These are phyloP conservation scores for Curvularia hawaiiensis DNA, from an alignment of 2,329 filamentous ascomycete species.

Conservation along the genomic window DNA sequence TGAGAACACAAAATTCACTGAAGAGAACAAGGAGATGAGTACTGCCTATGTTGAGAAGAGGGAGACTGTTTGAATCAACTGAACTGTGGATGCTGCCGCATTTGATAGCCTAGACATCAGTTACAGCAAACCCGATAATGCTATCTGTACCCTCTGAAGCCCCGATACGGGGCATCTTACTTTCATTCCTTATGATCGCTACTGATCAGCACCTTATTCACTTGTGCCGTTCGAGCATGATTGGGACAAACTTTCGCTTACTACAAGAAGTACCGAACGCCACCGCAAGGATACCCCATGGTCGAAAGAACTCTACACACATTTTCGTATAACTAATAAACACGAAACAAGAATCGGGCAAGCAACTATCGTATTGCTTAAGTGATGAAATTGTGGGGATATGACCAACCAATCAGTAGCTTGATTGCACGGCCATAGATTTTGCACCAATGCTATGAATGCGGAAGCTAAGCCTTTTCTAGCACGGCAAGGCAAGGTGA, in stretches of 20 bases:
- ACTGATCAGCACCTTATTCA: not conserved
- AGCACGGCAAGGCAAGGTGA: not conserved
- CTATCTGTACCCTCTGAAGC: too few species aligned
- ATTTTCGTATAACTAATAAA: not conserved
- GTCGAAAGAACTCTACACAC: not conserved
- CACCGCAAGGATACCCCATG: not conserved
- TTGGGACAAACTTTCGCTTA: not conserved
- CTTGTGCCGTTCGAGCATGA: not conserved
- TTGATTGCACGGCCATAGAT: not conserved
- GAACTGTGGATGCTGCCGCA: too few species aligned
- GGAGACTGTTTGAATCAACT: conserved; percentile 24
- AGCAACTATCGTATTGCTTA: not conserved
- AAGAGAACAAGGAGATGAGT: conserved; percentile 21
- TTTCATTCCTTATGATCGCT: not conserved
- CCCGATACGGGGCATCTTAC: not conserved
- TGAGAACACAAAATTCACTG: conserved; percentile 12
- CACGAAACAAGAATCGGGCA: not conserved
- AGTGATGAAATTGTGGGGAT: not conserved
- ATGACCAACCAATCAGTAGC: not conserved
- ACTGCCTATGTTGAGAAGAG: conserved; percentile 33
- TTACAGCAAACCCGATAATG: not conserved
- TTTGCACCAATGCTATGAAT: not conserved
- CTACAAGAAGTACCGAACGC: not conserved
- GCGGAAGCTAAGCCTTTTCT: conserved; percentile 1
- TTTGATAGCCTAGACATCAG: not conserved